Base-by-base conservation (phyloP, 1,284 basidiomycete species). In the Sutorius eximius region DNA sequence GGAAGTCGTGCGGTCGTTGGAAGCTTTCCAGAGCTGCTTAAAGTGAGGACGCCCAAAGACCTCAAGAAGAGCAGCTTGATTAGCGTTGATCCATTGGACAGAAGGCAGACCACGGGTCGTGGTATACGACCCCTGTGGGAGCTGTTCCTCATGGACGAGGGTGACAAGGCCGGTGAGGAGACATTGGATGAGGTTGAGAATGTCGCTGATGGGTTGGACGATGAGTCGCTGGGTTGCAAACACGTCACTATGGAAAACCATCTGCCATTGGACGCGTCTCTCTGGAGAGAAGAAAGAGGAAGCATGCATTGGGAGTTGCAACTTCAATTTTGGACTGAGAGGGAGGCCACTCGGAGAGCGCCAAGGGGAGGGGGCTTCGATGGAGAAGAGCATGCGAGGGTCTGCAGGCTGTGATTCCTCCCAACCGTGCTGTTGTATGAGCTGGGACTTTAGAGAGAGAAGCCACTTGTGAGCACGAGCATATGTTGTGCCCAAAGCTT, bases 201-300 rank as follows among this genome's bases (percentile, higher is more conserved):
- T 84, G 72, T 91, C 89, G 70, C 81, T 83, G 70, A 91, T 81
- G 48, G 89, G 86, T 40, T 83, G 82, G 52, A 86, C 84, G 65
- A 87, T 84, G 72, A 89, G 87, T 43, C 89, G 81, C 59, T 90
- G 81, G 42, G 84, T 85, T 60, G 87, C 87, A 74, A 91, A 91
- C 55, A 86, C 83, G 68, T 89, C 87, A 65, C 82, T 84, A 70
- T 91, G 88, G 69, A 91, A 91, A 60, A 90, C 87, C 89, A 91
- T 91, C 70, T 91, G 83, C 89, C 89, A 91, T 66, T 91, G 89
- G 43, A 91, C 81, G 58, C 87, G 81, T 62, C 89, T 77, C 69
- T 91, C 87, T 13, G 88, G 87, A 50, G 86, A 87, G 74, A 91
- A 91, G 72, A 91, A 91, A 18, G 89, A 89, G 32, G 85, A 86